phyloP scores from a whole-genome alignment of 2,329 filamentous ascomycete species.

The Xylaria digitata region DNA sequence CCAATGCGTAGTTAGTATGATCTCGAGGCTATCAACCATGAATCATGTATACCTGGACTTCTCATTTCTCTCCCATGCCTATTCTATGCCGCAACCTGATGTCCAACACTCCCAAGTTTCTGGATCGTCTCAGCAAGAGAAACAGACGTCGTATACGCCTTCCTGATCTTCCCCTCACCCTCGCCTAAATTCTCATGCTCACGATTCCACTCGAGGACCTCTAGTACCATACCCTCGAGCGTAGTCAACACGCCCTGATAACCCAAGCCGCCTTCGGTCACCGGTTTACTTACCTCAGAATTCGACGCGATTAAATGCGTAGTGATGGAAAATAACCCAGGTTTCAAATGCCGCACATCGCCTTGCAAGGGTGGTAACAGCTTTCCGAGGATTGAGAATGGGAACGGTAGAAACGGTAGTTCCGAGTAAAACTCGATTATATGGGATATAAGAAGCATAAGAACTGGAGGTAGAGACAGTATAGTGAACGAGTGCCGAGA shows the following conservation, averaged over 20 bases:
- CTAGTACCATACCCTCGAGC: slow-evolving; percentile 54
- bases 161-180: slow-evolving; percentile 31
- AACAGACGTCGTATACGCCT: slow-evolving; percentile 54
- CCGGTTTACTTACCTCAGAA: slow-evolving; percentile 47
- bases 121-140: slow-evolving; percentile 55
- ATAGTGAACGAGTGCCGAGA: slow-evolving; percentile 52
- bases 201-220: slow-evolving; percentile 57
- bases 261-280: slow-evolving; percentile 54
- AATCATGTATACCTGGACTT: not conserved
- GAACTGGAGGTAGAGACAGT: slow-evolving; percentile 49
- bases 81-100: slow-evolving; percentile 29
- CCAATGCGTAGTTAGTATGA: not conserved
- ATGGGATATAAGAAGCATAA: slow-evolving; percentile 54
- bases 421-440: slow-evolving; percentile 53
- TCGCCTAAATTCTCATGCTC: slow-evolving; percentile 47
- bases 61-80: not conserved
- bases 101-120: slow-evolving; percentile 39
- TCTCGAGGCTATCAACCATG: not conserved
- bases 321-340: slow-evolving; percentile 55
- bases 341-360: slow-evolving; percentile 53
- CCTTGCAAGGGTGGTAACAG: slow-evolving; percentile 51
- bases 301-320: slow-evolving; percentile 55
- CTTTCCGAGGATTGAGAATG: slow-evolving; percentile 38
- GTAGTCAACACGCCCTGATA: slow-evolving; percentile 55
- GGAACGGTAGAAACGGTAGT: slow-evolving; percentile 43